phyloP scores from a whole-genome alignment of 2,329 filamentous ascomycete species.

The Mycogone perniciosa region DNA sequence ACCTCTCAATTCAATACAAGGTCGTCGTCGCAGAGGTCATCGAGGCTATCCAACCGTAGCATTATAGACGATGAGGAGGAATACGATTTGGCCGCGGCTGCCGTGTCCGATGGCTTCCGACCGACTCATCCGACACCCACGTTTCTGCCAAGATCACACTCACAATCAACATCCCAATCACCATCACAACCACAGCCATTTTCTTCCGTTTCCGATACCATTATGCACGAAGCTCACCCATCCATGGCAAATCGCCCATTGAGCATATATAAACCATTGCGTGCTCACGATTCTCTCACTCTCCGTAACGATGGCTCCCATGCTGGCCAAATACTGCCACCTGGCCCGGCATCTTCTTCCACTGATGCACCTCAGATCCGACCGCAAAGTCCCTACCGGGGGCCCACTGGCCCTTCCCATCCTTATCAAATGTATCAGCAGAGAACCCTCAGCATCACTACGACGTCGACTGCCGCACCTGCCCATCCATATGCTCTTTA shows the following conservation, averaged over 20 bases:
- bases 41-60: constrained; percentile 23
- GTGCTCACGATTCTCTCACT: constrained; percentile 43
- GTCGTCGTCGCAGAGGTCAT: constrained; percentile 37
- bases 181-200: neutral
- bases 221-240: constrained; percentile 13
- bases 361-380: constrained; percentile 34
- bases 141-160: constrained; percentile 13
- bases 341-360: constrained; percentile 22
- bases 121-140: constrained; percentile 23
- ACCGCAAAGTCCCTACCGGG: constrained; percentile 60
- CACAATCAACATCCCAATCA: neutral
- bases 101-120: constrained; percentile 48
- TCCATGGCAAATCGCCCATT: constrained; percentile 37
- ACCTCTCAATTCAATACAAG: constrained; percentile 35
- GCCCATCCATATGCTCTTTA: constrained; percentile 80
- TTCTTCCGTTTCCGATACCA: constrained; percentile 5
- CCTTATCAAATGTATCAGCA: constrained; percentile 83
- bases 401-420: constrained; percentile 68
- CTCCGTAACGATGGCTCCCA: constrained; percentile 45
- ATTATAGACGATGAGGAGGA: too few relatives aligned
- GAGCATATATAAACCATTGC: constrained; percentile 50
- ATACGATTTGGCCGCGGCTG: constrained; percentile 25
- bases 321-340: constrained; percentile 4
- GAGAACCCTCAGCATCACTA: constrained; percentile 61
- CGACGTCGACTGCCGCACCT: constrained; percentile 55